Conservation (phyloP, 148 eudicot species). For the Chenopodium album region DNA sequence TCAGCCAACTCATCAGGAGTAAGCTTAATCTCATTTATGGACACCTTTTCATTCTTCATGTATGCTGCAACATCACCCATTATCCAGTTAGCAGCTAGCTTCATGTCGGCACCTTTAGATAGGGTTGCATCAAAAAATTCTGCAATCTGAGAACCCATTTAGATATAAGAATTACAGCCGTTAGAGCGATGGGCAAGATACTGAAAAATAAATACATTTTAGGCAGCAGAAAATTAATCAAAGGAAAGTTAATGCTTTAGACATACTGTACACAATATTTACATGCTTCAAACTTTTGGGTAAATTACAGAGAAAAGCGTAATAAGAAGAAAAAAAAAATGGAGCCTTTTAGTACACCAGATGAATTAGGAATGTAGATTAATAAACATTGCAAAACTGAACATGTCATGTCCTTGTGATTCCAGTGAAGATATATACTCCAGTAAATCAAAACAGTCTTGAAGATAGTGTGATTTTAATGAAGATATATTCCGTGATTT, state of each 20-base stretch:
- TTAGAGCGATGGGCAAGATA: neutral
- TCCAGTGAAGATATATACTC: neutral
- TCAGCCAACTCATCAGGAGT: conserved; percentile 77
- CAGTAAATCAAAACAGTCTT: neutral
- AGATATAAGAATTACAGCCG: neutral
- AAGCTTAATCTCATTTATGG: conserved; percentile 73
- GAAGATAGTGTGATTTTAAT: neutral
- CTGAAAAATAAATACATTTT: neutral
- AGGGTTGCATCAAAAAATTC: conserved; percentile 83
- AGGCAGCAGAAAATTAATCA: neutral
- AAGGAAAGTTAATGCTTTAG: neutral
- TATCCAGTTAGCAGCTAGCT: conserved; percentile 96
- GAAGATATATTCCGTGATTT: neutral
- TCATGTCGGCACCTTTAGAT: conserved; percentile 69
- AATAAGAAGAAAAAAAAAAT: no score
- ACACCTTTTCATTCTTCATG: conserved; percentile 73
- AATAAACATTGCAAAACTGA: neutral
- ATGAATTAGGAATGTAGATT: neutral
- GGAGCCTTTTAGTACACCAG: neutral
- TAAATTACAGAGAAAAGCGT: neutral
- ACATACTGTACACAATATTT: neutral
- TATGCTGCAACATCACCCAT: conserved; percentile 98
- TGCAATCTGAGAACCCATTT: conserved; percentile 59
- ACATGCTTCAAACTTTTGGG: neutral
- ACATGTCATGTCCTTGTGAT: neutral